These are phyloP conservation scores for Rhipidocladum racemiflorum DNA, from an alignment of 176 grass and related monocot species.

Conservation along the genomic window DNA sequence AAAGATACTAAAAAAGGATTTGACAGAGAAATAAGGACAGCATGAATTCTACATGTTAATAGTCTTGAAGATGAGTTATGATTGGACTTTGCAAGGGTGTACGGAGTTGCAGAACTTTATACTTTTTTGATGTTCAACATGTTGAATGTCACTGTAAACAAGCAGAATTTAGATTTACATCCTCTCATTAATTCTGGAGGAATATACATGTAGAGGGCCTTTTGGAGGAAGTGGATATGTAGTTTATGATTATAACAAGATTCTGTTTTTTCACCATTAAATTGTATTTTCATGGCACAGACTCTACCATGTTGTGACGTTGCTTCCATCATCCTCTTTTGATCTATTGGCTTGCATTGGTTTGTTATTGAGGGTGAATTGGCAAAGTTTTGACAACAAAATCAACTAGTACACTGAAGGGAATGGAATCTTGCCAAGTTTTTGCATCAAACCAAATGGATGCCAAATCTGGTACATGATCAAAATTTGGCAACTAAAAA, in stretches of 20 bases:
- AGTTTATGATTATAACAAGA: too few species aligned
- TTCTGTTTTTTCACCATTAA: not conserved
- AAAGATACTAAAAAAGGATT: not conserved
- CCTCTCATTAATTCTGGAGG: too few species aligned
- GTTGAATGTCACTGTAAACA: not conserved
- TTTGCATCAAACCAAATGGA: not conserved
- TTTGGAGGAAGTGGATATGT: too few species aligned
- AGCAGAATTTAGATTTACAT: not conserved
- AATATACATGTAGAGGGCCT: too few species aligned
- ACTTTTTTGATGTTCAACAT: not conserved
- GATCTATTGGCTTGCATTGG: too few species aligned
- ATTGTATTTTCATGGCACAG: too few species aligned
- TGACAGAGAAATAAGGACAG: not conserved
- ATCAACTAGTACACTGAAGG: not conserved
- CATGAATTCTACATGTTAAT: too few species aligned
- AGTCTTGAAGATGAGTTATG: not conserved
- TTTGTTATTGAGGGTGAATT: too few species aligned
- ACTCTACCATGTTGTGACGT: too few species aligned
- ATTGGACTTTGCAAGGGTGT: not conserved
- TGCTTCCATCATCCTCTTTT: not conserved
- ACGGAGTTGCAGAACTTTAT: not conserved
- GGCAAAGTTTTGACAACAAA: too few species aligned
- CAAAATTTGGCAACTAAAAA: not conserved
- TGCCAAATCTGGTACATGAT: not conserved
- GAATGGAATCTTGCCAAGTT: not conserved